Conservation (phyloP, 169 alveolate species). For the Eimeria sp. region DNA sequence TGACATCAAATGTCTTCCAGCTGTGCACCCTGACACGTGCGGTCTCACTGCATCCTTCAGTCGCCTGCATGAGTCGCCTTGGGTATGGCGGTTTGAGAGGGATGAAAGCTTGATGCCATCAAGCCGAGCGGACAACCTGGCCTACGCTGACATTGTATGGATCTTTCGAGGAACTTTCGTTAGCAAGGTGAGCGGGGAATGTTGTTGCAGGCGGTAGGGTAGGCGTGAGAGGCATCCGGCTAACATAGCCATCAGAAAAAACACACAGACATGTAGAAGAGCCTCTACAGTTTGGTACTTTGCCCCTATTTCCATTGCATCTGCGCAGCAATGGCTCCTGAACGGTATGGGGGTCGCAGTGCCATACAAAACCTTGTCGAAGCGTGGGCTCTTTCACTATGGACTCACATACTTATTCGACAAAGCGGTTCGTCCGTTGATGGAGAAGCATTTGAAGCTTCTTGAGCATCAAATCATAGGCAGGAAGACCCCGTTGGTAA, state of each 20-base stretch:
- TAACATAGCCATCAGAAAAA: not conserved
- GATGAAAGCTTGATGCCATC: slow-evolving; percentile 3
- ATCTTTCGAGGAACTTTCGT: slow-evolving; percentile 54
- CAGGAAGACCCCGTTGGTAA: slow-evolving; percentile 30
- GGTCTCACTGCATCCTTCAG: slow-evolving; percentile 54
- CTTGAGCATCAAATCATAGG: slow-evolving; percentile 2
- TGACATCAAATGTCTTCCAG: slow-evolving; percentile 27
- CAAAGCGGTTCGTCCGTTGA: slow-evolving; percentile 44
- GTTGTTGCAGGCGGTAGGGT: not conserved
- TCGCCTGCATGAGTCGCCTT: slow-evolving; percentile 27
- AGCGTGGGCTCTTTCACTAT: slow-evolving; percentile 48
- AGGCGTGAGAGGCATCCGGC: not conserved
- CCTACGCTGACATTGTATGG: slow-evolving; percentile 52
- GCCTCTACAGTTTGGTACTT: not conserved
- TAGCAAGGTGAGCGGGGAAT: slow-evolving; percentile 24
- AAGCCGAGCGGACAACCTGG: not conserved
- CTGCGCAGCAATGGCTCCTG: slow-evolving; percentile 60
- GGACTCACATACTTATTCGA: slow-evolving; percentile 45
- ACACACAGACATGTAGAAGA: not conserved
- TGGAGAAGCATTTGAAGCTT: slow-evolving; percentile 17
- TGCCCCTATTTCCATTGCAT: not conserved
- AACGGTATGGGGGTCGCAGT: slow-evolving; percentile 62
- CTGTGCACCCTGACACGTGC: slow-evolving; percentile 54
- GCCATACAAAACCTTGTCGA: slow-evolving; percentile 46
- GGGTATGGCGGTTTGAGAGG: slow-evolving; percentile 60